Conservation (phyloP, 2,329 filamentous ascomycete species). For the Metarhizium brunneum region DNA sequence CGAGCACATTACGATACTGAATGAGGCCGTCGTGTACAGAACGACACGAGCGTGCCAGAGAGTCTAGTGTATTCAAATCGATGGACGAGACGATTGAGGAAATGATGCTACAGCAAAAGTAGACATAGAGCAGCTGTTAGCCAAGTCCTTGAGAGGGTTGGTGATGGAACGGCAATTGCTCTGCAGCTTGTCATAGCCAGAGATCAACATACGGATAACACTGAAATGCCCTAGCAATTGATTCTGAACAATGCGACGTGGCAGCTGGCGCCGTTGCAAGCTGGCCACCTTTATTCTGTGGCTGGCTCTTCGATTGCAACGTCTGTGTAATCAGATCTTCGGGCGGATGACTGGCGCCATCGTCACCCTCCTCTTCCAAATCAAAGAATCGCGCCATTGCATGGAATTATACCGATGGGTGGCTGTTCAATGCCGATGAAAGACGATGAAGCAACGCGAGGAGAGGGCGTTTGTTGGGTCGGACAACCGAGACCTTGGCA, state of each 20-base stretch:
- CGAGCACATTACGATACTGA: slow-evolving; percentile 65
- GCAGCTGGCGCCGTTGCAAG: background rate
- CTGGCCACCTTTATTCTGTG: background rate
- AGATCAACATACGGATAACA: slow-evolving; percentile 25
- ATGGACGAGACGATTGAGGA: slow-evolving; percentile 65
- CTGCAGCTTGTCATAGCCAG: background rate
- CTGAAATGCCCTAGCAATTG: slow-evolving; percentile 21
- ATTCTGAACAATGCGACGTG: slow-evolving; percentile 6
- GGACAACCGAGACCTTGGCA: background rate
- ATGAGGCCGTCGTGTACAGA: slow-evolving; percentile 69
- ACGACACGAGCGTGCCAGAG: slow-evolving; percentile 72
- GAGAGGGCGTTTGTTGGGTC: background rate
- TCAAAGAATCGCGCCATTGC: slow-evolving; percentile 16
- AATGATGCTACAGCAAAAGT: slow-evolving; percentile 52
- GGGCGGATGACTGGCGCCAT: slow-evolving; percentile 3
- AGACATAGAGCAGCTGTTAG: background rate
- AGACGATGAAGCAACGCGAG: background rate
- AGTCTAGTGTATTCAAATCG: slow-evolving; percentile 80
- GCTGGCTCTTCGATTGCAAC: slow-evolving; percentile 2
- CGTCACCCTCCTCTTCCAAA: slow-evolving; percentile 10
- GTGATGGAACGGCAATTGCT: background rate
- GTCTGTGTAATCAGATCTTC: slow-evolving; percentile 4
- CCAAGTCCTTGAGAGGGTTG: background rate
- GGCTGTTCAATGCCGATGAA: background rate
- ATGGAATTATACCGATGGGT: background rate